phyloP scores from a whole-genome alignment of 2,329 filamentous ascomycete genomes.

The Aureobasidium sp. region DNA sequence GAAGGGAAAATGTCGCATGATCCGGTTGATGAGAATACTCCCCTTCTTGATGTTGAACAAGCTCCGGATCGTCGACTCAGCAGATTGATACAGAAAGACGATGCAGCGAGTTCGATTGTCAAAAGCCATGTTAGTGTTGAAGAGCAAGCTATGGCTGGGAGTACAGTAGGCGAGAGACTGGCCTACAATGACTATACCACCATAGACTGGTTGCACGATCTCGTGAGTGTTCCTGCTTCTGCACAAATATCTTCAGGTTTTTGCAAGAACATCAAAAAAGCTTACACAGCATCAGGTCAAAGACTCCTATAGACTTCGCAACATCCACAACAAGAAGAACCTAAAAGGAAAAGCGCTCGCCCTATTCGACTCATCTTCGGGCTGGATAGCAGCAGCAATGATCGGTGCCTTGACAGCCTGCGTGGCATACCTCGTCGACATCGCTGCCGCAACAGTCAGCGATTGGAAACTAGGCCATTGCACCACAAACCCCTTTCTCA shows the following conservation, averaged over 20 bases:
- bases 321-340: conserved; percentile 37
- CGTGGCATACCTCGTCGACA: conserved; percentile 50
- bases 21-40: conserved; percentile 7
- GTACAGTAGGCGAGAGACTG: conserved; percentile 47
- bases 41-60: not conserved
- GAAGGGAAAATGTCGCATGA: not conserved
- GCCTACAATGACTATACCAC: conserved; percentile 57
- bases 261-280: not conserved
- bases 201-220: conserved; percentile 56
- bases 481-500: conserved; percentile 37
- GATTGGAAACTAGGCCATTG: conserved; percentile 55
- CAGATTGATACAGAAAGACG: conserved; percentile 31
- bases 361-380: conserved; percentile 45
- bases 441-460: conserved; percentile 47
- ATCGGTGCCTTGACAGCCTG: conserved; percentile 50
- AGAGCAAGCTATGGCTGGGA: conserved; percentile 40
- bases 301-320: conserved; percentile 48
- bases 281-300: conserved; percentile 38
- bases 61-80: conserved; percentile 25
- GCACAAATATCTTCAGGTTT: not conserved
- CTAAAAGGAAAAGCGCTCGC: conserved; percentile 35
- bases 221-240: conserved; percentile 32
- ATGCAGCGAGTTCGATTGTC: conserved; percentile 37
- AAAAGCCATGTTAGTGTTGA: conserved; percentile 40
- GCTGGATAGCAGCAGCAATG: conserved; percentile 49